Base-by-base conservation (phyloP, 1,284 basidiomycete genomes). In the Ganoderma resinaceum region DNA sequence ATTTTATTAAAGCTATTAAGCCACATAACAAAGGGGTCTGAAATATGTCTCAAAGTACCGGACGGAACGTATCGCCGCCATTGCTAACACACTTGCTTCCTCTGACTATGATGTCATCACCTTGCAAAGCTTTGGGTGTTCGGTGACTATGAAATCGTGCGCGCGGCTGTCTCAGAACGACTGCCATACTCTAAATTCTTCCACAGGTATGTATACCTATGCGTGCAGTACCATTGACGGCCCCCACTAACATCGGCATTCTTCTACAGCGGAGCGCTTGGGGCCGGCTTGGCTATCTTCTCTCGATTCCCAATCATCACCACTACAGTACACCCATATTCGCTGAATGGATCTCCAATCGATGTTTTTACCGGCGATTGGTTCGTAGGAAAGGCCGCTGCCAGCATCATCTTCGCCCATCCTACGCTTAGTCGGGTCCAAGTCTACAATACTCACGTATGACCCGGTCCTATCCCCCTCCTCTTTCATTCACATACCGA, bases 341-440 rank as follows among this genome's bases (percentile, higher is more conserved):
- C 93, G 5, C 85, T 99, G 61, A 97, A 96, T 70, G 98, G 98
- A 7, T 88, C 91, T 20, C 97, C 98, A 0, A 86, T 94, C 14
- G 93, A 98, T 72, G 94, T 97, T n/a, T 83, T 88, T 57, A 93
- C 89, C 40, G 97, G 97, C 29, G 98, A 99, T 81, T 99, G 97
- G 91, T 97, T 97, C 77, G 97, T 98, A 16, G 98, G 97, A 66
- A 99, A 99, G 80, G 95, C 95, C 0, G 95, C 94, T 49, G 95
- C 92, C 1, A 94, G 92, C 73, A 86, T 94, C 35, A 86, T 95
- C 11, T 79, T 99, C 59, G 79, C 87, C 18, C 95, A 96, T 77
- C 94, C 95, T 8, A 76, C 87, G 29, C 84, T 98, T 16, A 95
- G 95, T 3, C 87, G 94, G 73, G 85, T 98, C 1, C 95, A 99